Conservation (phyloP, 768 basidiomycete species). For the Trametes villosa region DNA sequence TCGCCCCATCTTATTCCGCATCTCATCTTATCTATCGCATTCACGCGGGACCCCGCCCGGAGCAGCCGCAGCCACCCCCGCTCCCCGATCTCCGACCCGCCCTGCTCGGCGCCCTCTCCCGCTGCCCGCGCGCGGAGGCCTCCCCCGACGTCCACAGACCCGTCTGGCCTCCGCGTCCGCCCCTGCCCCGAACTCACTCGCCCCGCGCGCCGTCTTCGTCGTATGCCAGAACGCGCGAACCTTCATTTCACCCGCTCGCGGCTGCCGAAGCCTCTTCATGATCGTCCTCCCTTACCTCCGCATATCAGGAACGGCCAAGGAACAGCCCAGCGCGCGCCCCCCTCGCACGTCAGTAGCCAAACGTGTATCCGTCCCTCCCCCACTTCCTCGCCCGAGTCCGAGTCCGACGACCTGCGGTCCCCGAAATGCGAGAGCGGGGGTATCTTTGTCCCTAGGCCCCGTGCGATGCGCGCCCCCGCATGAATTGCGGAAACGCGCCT, state of each 20-base stretch:
- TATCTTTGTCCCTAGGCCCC: conserved; percentile 3
- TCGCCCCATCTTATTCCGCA: conserved; percentile 5
- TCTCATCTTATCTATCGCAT: conserved; percentile 14
- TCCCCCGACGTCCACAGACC: background rate
- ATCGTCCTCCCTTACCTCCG: conserved; percentile 11
- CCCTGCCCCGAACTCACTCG: conserved; percentile 9
- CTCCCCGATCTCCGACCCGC: background rate
- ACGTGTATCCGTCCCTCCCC: conserved; percentile 5
- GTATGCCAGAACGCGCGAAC: conserved; percentile 5
- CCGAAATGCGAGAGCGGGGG: background rate
- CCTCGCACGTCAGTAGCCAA: conserved; percentile 17
- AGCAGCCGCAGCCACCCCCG: conserved; percentile 14
- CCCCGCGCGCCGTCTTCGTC: background rate
- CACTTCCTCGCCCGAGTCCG: background rate
- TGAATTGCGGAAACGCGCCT: background rate
- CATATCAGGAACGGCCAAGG: conserved; percentile 10
- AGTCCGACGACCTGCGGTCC: conserved; percentile 5
- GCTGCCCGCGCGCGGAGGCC: background rate
- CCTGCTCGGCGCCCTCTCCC: background rate
- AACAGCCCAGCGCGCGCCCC: background rate
- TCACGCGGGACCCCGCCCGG: conserved; percentile 23
- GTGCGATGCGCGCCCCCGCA: background rate
- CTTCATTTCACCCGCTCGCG: conserved; percentile 6
- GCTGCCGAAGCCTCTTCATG: conserved; percentile 9
- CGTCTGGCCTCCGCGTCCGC: background rate